phyloP scores from a whole-genome alignment of 176 grass and related monocot species.

The Neostapfia colusana region DNA sequence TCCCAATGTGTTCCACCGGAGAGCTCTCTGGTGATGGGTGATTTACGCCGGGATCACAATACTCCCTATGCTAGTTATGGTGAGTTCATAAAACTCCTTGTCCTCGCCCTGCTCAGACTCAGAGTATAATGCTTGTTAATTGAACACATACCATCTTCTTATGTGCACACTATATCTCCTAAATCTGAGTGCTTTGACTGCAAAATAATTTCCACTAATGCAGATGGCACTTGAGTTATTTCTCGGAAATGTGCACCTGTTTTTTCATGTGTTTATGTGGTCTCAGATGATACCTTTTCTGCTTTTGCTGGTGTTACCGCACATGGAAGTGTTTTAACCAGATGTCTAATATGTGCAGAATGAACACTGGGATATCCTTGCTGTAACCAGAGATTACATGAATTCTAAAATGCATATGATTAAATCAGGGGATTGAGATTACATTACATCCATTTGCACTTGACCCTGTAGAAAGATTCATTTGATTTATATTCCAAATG shows the following conservation, averaged over 20 bases:
- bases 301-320: neutral
- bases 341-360: neutral
- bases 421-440: neutral
- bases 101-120: neutral
- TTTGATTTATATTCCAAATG: neutral
- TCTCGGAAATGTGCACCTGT: no score
- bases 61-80: neutral
- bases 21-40: neutral
- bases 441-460: no score
- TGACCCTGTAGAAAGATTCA: neutral
- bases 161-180: neutral
- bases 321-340: neutral
- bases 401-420: neutral
- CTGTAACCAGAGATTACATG: neutral
- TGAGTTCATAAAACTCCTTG: conserved; percentile 31
- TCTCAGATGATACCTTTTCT: neutral
- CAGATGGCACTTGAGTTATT: neutral
- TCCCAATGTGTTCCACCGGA: neutral
- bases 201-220: neutral
- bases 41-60: neutral
- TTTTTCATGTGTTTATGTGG: no score
- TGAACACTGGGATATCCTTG: neutral
- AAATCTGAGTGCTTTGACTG: neutral
- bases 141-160: neutral
- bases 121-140: neutral